Percentiles rank a stretch among this genome's conserved stretches.
Evolutionary conservation across 2,329 filamentous ascomycete species (phyloP).

Genomic region (Trichothecium roseum): DNA sequence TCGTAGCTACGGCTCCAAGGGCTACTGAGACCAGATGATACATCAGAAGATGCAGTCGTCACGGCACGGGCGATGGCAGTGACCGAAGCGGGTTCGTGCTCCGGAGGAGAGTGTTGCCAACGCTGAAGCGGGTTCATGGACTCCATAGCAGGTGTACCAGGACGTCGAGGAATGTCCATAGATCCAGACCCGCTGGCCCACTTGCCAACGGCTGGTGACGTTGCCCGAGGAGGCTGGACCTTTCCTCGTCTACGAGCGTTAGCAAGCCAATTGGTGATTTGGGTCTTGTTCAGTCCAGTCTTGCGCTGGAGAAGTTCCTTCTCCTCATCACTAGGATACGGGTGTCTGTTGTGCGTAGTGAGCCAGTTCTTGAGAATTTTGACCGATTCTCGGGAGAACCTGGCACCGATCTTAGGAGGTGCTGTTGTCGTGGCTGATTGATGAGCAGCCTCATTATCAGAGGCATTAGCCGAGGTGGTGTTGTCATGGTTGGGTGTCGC

Average conservation of each 20-base stretch:
- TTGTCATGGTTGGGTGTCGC: constrained; percentile 10
- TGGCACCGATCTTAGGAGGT: constrained; percentile 55
- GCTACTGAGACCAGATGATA: constrained; percentile 46
- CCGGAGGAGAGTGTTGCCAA: constrained; percentile 48
- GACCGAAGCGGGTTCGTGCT: constrained; percentile 50
- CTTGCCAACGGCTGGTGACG: constrained; percentile 56
- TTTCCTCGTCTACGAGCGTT: constrained; percentile 81
- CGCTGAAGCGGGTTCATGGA: constrained; percentile 46
- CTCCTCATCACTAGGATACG: constrained; percentile 81
- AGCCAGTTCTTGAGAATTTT: constrained; percentile 80
- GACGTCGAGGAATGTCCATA: constrained; percentile 62
- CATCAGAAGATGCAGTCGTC: constrained; percentile 38
- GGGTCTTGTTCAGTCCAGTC: constrained; percentile 71
- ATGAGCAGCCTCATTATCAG: constrained; percentile 8
- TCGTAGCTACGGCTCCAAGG: constrained; percentile 49
- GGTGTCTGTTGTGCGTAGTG: constrained; percentile 66
- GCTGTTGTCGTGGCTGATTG: constrained; percentile 4
- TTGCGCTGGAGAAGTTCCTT: constrained; percentile 68
- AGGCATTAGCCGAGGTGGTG: constrained; percentile 11
- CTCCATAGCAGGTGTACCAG: constrained; percentile 43
- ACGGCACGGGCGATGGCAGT: constrained; percentile 48
- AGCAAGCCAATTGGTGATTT: constrained; percentile 88
- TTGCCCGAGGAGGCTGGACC: constrained; percentile 55
- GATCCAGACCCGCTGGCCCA: constrained; percentile 39
- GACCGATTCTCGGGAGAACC: constrained; percentile 72